These are phyloP conservation scores for Plectranthus barbatus DNA, from an alignment of 257 asterid species.

Conservation along the genomic window DNA sequence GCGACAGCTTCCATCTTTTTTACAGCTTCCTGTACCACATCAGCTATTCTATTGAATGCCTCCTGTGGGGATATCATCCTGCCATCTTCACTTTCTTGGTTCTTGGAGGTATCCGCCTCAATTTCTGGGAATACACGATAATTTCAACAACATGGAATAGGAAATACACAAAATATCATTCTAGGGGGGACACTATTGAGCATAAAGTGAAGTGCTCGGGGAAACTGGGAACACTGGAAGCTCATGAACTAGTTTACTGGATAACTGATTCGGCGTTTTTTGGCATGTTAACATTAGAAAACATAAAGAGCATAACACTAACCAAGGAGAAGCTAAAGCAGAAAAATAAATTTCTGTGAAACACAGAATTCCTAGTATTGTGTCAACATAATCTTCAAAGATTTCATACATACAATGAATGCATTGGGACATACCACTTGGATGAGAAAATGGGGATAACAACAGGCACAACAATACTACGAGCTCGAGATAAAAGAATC, in stretches of 20 bases:
- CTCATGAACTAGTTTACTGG: not conserved
- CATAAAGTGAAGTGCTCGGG: too few relatives aligned
- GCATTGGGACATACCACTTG: too few relatives aligned
- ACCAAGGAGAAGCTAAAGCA: not conserved
- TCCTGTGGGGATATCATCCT: constrained; percentile 75
- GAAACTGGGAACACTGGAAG: too few relatives aligned
- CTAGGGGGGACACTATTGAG: not conserved
- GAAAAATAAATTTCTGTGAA: not conserved
- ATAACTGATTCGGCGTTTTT: not conserved
- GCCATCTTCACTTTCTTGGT: constrained; percentile 62
- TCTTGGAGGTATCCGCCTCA: constrained; percentile 57
- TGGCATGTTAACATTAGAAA: not conserved
- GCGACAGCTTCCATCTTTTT: constrained; percentile 82
- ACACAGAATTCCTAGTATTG: not conserved
- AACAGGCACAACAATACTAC: not conserved
- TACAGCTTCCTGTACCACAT: constrained; percentile 89
- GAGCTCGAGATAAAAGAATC: not conserved
- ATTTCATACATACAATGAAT: not conserved
- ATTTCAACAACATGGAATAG: too few relatives aligned
- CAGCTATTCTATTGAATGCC: constrained; percentile 79
- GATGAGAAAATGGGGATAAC: not conserved
- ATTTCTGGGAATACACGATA: constrained; percentile 34
- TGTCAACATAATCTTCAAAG: not conserved
- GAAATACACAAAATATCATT: too few relatives aligned
- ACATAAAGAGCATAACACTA: not conserved